Evolutionary conservation across 176 grass and related monocot genomes (phyloP), one percentile per base, ranked within the genome.

Genomic region (Tillandsia fasciculata): DNA sequence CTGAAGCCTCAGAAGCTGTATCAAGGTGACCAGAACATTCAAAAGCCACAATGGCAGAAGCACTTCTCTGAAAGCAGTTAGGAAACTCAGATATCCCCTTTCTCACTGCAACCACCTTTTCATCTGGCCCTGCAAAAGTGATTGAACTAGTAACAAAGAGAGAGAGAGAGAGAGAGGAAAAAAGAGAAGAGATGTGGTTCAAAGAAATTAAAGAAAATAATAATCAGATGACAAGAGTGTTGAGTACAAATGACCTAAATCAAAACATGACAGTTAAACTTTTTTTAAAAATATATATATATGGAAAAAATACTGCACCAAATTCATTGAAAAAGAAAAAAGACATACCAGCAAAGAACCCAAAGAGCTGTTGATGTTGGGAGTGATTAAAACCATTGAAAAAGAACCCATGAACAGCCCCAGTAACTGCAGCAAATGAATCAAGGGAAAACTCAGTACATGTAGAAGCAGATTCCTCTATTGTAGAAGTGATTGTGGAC

Each of bases 271-370:
- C 24, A 24, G 24, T 24, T 24, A 24, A 24, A 24, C 24, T 24
- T 24, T 24, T 24, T 24, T 24, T 24, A 1, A 1, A 24, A 24
- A 24, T 0, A 20, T 20, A 20, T 20, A 20, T 24, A 24, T 24
- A 24, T 24, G 24, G 24, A 24, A 24, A 24, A 24, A 24, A 24
- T 24, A 24, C 24, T 24, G 1, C 24, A 24, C 24, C 24, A 24
- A 24, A 24, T 24, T 24, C 1, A 24, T 24, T 24, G 24, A 52
- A 8, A 64, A 1, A 52, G 12, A 12, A 10, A 24, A 49, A 9
- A 26, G 22, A 52, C 50, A 76, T 76, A 76, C 73, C 73, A 14
- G 53, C n/a, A 20, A n/a, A 53, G 8, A 67, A 66, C 20, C 27
- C 54, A 29, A 74, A 64, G 17, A 18, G 12, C 17, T 65, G 59